A percentile compares a stretch with the other conserved stretches of the same genome.
These are phyloP conservation scores for Sechiopsis laciniata DNA, from an alignment of 306 rosid genomes.

Conservation along the genomic window DNA sequence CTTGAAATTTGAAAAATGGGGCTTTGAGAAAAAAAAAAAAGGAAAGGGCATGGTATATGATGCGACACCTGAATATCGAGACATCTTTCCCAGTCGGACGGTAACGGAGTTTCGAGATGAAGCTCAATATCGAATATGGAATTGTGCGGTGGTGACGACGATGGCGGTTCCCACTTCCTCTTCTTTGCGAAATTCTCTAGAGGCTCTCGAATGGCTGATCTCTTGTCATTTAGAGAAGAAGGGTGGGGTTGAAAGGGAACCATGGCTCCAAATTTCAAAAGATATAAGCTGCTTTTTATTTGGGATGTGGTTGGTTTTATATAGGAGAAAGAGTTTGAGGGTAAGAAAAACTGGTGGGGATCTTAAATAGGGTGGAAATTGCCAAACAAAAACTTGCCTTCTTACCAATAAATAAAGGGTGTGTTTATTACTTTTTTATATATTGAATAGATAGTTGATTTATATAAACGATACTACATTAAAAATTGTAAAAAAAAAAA, in stretches of 20 bases:
- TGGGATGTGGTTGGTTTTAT: conserved; percentile 1
- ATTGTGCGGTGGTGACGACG: background rate
- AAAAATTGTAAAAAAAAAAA: no score
- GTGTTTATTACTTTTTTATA: no score
- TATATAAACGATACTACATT: no score
- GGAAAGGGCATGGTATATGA: background rate
- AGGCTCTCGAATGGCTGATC: conserved; percentile 19
- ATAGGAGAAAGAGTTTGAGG: background rate
- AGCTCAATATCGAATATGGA: conserved; percentile 22
- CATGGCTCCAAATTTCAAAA: conserved; percentile 8
- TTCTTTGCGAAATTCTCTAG: conserved; percentile 14
- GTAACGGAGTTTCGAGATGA: conserved; percentile 23
- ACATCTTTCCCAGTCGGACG: conserved; percentile 21
- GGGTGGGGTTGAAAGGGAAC: conserved; percentile 19
- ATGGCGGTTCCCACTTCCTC: conserved; percentile 4
- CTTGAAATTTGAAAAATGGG: no score
- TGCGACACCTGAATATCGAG: conserved; percentile 19
- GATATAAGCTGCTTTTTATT: background rate
- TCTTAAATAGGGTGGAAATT: conserved; percentile 17
- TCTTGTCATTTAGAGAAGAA: conserved; percentile 21
- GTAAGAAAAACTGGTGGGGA: background rate
- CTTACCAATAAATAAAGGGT: no score
- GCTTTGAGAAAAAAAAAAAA: background rate
- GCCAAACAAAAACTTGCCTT: background rate
- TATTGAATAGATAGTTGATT: no score